phyloP scores from a whole-genome alignment of 768 basidiomycete species.

The Fomitopsis pulvina region DNA sequence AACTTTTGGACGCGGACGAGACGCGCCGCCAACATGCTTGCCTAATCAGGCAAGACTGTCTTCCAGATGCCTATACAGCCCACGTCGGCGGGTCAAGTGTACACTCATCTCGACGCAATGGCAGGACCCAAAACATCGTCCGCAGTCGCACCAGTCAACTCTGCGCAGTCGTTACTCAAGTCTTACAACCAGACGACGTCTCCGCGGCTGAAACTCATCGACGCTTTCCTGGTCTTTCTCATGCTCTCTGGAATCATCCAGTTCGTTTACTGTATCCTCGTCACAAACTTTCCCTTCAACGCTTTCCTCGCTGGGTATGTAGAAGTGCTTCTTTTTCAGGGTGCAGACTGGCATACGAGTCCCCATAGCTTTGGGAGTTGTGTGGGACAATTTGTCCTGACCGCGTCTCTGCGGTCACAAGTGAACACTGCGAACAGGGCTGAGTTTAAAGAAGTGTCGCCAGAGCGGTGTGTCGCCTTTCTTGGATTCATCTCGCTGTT shows the following conservation, averaged over 20 bases:
- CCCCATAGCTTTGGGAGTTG: constrained; percentile 75
- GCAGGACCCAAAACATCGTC: constrained; percentile 27
- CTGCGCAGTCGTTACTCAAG: constrained; percentile 57
- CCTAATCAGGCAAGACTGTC: constrained; percentile 3
- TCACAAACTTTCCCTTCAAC: constrained; percentile 95
- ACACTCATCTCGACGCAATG: constrained; percentile 22
- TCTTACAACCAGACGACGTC: constrained; percentile 77
- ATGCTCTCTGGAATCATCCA: constrained; percentile 87
- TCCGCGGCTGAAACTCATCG: constrained; percentile 87
- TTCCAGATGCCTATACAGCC: constrained; percentile 5
- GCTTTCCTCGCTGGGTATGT: constrained; percentile 93
- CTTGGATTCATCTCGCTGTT: too few species aligned
- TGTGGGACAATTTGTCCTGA: constrained; percentile 94
- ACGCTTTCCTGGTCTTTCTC: constrained; percentile 87
- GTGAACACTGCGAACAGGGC: constrained; percentile 79
- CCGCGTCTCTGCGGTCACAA: constrained; percentile 88
- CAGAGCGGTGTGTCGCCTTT: constrained; percentile 94
- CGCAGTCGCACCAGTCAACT: constrained; percentile 19
- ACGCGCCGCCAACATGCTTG: constrained; percentile 7
- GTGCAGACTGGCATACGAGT: background rate
- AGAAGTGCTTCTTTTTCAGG: too few species aligned
- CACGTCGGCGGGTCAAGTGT: constrained; percentile 15
- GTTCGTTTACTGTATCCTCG: constrained; percentile 85
- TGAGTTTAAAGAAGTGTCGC: constrained; percentile 87
- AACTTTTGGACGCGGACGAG: constrained; percentile 13